Percentiles rank a stretch among this genome's conserved stretches.
Conservation (phyloP, 2,329 filamentous ascomycete genomes). For the Exophiala alcalophila region DNA sequence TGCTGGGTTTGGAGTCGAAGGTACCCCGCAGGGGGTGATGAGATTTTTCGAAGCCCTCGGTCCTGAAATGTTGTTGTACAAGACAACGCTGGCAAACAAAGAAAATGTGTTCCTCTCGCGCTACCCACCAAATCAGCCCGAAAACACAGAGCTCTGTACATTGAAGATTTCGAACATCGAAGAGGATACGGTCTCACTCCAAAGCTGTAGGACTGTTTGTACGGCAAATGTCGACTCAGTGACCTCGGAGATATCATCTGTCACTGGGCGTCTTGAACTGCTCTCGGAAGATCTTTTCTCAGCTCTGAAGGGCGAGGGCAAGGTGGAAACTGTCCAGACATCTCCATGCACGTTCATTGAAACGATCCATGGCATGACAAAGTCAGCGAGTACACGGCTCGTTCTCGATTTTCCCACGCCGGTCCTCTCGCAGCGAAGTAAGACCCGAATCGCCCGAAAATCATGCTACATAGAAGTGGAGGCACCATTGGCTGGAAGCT, state of each 20-base stretch:
- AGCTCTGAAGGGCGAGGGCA: slow-evolving; percentile 1
- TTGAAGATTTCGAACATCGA: no score
- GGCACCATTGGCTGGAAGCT: slow-evolving; percentile 25
- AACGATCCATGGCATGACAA: not conserved
- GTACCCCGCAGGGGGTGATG: slow-evolving; percentile 13
- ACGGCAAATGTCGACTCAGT: slow-evolving; percentile 4
- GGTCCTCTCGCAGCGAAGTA: slow-evolving; percentile 17
- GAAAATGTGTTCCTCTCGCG: slow-evolving; percentile 6
- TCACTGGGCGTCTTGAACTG: slow-evolving; percentile 6
- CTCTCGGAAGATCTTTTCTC: slow-evolving; percentile 1
- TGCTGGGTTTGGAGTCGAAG: slow-evolving; percentile 27
- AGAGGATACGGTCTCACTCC: no score
- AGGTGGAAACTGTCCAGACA: slow-evolving; percentile 1
- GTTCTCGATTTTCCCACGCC: slow-evolving; percentile 4
- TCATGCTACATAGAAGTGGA: slow-evolving; percentile 35
- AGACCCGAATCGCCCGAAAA: slow-evolving; percentile 34
- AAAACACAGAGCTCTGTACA: not conserved
- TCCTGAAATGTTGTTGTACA: slow-evolving; percentile 24
- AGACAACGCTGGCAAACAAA: slow-evolving; percentile 22
- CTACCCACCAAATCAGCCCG: slow-evolving; percentile 7
- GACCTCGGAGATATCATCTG: not conserved
- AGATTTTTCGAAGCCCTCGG: slow-evolving; percentile 25
- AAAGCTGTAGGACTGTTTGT: no score
- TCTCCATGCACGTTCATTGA: slow-evolving; percentile 5
- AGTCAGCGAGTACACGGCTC: not conserved